phyloP scores from a whole-genome alignment of 108 stramenopile species.

The Nitzschia sp. region DNA sequence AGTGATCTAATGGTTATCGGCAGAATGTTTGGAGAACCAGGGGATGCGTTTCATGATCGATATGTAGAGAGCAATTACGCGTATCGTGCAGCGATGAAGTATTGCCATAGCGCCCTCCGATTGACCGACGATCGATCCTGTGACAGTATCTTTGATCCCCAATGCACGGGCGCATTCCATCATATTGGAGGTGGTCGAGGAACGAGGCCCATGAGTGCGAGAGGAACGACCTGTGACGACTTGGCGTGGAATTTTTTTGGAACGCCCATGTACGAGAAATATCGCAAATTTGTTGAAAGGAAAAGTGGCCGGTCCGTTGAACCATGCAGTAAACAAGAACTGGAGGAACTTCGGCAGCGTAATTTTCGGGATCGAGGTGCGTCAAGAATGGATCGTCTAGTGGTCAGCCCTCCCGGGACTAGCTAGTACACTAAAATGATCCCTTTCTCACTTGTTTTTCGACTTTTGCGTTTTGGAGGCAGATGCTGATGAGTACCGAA shows the following conservation, averaged over 20 bases:
- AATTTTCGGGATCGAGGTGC: constrained; percentile 26
- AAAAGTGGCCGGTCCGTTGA: constrained; percentile 2
- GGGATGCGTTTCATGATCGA: constrained; percentile 45
- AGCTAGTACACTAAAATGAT: too few species aligned
- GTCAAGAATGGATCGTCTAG: not conserved
- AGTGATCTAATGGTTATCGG: constrained; percentile 31
- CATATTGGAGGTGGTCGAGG: constrained; percentile 58
- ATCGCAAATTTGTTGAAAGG: constrained; percentile 9
- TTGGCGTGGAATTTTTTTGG: constrained; percentile 42
- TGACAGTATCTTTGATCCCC: constrained; percentile 1
- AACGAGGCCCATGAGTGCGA: constrained; percentile 33
- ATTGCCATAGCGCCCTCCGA: constrained; percentile 27
- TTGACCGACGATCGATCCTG: constrained; percentile 32
- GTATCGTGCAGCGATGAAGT: constrained; percentile 29
- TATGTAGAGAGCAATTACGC: constrained; percentile 45
- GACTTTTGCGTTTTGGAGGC: not conserved
- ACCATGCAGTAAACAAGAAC: constrained; percentile 22
- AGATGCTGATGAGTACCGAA: constrained; percentile 29
- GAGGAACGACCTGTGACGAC: constrained; percentile 32
- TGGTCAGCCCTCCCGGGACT: not conserved
- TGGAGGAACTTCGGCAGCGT: constrained; percentile 20
- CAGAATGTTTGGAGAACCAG: constrained; percentile 50
- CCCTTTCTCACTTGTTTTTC: not conserved
- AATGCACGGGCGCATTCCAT: constrained; percentile 46
- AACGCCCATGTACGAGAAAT: constrained; percentile 37